phyloP scores from a whole-genome alignment of 805 yeast species.

The Diddensiella caesifluorescens region DNA sequence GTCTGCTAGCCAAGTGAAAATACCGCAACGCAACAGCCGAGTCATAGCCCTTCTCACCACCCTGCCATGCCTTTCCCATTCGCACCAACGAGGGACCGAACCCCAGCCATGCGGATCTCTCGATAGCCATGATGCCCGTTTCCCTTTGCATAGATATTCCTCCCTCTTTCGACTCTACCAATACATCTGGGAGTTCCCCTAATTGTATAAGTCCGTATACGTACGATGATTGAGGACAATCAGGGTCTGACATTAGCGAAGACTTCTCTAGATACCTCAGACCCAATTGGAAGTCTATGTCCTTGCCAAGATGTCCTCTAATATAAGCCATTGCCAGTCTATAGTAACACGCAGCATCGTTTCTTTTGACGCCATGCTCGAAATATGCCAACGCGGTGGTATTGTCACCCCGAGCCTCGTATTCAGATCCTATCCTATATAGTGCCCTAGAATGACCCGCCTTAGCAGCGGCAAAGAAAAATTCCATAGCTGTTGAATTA shows the following conservation, averaged over 20 bases:
- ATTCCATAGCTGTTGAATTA: conserved; percentile 21
- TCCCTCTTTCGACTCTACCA: not conserved
- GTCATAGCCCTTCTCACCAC: conserved; percentile 31
- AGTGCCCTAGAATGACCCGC: conserved; percentile 32
- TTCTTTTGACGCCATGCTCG: conserved; percentile 32
- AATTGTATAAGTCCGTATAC: conserved; percentile 33
- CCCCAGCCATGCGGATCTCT: conserved; percentile 35
- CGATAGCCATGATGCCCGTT: conserved; percentile 29
- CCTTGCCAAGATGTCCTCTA: conserved; percentile 30
- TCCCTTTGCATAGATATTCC: conserved; percentile 6
- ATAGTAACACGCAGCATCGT: conserved; percentile 37
- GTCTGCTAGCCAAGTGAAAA: conserved; percentile 33
- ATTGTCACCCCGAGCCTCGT: conserved; percentile 31
- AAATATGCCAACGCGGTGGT: conserved; percentile 30
- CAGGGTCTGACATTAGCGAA: conserved; percentile 32
- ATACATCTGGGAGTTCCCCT: conserved; percentile 28
- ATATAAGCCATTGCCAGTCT: conserved; percentile 34
- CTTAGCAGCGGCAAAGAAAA: conserved; percentile 30
- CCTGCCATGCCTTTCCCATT: conserved; percentile 35
- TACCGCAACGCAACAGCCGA: conserved; percentile 30
- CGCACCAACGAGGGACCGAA: conserved; percentile 34
- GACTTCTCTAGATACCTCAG: conserved; percentile 25
- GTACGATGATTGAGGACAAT: conserved; percentile 37
- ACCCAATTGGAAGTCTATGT: conserved; percentile 25
- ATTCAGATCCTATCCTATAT: conserved; percentile 34